Conservation (phyloP, 1,139 yeast genomes). For the Saccharomyces hybrid region DNA sequence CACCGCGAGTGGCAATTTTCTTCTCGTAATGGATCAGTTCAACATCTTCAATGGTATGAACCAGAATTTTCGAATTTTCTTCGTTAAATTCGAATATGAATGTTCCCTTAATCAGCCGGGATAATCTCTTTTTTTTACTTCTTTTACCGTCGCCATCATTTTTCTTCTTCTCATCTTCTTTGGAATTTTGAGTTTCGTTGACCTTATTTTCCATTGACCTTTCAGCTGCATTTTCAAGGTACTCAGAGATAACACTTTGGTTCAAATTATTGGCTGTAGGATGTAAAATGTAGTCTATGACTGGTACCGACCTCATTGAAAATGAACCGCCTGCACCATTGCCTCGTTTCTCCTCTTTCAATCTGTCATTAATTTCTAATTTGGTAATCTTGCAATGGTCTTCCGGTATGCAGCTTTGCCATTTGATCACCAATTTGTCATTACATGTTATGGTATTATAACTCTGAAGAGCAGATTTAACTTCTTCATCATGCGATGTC, state of each 20-base stretch:
- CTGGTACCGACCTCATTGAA: conserved; percentile 8
- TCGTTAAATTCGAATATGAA: conserved; percentile 67
- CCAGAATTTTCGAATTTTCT: conserved; percentile 48
- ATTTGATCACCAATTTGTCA: conserved; percentile 50
- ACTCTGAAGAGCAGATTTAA: conserved; percentile 16
- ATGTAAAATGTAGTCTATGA: conserved; percentile 13
- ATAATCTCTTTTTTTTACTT: conserved; percentile 29
- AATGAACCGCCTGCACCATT: conserved; percentile 12
- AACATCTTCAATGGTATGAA: conserved; percentile 73
- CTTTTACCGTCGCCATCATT: not conserved
- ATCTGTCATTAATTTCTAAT: conserved; percentile 2
- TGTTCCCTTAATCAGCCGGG: conserved; percentile 45
- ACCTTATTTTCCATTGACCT: not conserved
- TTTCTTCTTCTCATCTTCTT: not conserved
- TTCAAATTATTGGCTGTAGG: conserved; percentile 6
- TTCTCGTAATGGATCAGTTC: conserved; percentile 48
- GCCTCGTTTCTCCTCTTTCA: not conserved
- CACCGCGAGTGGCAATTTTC: conserved; percentile 7
- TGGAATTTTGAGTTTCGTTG: conserved; percentile 1
- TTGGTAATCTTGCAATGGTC: conserved; percentile 27
- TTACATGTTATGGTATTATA: conserved; percentile 28
- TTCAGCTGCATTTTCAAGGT: not conserved
- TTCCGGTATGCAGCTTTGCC: conserved; percentile 56
- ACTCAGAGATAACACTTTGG: not conserved
- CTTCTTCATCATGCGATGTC: conserved; percentile 9